phyloP scores from a whole-genome alignment of 140 eudicot genomes.

The Bidens hawaiensis region DNA sequence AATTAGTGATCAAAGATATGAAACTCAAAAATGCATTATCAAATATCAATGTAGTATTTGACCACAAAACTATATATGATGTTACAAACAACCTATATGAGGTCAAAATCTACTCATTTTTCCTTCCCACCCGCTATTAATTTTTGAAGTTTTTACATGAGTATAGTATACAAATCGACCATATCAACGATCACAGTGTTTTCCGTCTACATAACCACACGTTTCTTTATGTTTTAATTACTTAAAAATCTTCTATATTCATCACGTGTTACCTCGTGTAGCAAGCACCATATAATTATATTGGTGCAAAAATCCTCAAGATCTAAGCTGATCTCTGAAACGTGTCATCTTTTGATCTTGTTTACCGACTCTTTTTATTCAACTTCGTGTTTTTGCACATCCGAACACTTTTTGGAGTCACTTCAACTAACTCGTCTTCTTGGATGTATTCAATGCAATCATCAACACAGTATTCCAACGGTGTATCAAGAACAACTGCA shows the following conservation, averaged over 20 bases:
- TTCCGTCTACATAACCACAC: not conserved
- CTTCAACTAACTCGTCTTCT: slow-evolving; percentile 92
- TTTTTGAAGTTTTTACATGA: not conserved
- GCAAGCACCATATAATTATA: slow-evolving; percentile 7
- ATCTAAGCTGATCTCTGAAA: slow-evolving; percentile 5
- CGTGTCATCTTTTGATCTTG: not conserved
- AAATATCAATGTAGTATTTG: not conserved
- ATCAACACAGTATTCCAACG: slow-evolving; percentile 85
- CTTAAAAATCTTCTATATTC: slow-evolving; percentile 15
- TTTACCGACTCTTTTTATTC: slow-evolving; percentile 16
- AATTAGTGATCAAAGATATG: not conserved
- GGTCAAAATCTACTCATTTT: slow-evolving; percentile 10
- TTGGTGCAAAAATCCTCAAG: slow-evolving; percentile 15
- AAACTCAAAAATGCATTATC: not conserved
- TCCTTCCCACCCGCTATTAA: slow-evolving; percentile 3
- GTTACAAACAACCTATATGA: not conserved
- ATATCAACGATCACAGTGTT: not conserved
- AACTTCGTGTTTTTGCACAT: slow-evolving; percentile 75
- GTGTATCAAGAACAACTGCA: slow-evolving; percentile 90
- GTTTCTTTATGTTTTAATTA: slow-evolving; percentile 4
- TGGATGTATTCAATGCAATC: slow-evolving; percentile 98
- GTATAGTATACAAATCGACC: slow-evolving; percentile 13
- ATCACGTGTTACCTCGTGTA: slow-evolving; percentile 4
- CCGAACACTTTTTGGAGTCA: slow-evolving; percentile 63
- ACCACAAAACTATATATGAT: slow-evolving; percentile 8